Conservation (phyloP, 2,329 filamentous ascomycete species). For the Chaetoscypha palmicola region DNA sequence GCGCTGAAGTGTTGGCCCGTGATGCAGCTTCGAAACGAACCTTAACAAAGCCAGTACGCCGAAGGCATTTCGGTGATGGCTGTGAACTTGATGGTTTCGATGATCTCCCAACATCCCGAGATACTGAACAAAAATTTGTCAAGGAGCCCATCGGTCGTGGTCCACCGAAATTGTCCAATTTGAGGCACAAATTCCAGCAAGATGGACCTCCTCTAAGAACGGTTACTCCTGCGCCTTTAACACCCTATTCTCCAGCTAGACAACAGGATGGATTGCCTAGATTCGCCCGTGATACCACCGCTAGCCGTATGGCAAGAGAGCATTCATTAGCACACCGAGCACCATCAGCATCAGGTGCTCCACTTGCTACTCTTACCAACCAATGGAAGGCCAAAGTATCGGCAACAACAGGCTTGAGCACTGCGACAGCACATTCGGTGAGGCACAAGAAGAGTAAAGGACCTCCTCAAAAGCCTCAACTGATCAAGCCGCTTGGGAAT, state of each 20-base stretch:
- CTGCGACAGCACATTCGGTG: conserved; percentile 40
- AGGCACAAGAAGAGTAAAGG: conserved; percentile 50
- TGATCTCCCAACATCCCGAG: conserved; percentile 81
- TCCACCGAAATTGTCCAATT: conserved; percentile 51
- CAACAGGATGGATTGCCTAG: conserved; percentile 47
- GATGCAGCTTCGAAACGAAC: conserved; percentile 57
- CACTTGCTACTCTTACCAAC: conserved; percentile 41
- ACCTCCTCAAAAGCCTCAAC: conserved; percentile 67
- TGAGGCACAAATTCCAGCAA: conserved; percentile 51
- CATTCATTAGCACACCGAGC: conserved; percentile 53
- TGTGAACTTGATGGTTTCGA: conserved; percentile 91
- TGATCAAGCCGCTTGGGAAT: conserved; percentile 78
- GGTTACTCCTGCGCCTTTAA: conserved; percentile 46
- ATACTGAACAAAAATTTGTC: conserved; percentile 73
- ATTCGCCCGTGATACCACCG: conserved; percentile 59
- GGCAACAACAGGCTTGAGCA: conserved; percentile 36
- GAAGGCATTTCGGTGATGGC: conserved; percentile 80
- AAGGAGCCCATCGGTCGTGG: conserved; percentile 69
- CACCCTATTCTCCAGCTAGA: conserved; percentile 41
- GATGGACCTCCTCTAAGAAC: conserved; percentile 48
- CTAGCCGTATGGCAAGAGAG: conserved; percentile 59
- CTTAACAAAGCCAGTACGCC: conserved; percentile 63
- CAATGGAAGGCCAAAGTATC: conserved; percentile 33
- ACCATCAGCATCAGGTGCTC: conserved; percentile 40
- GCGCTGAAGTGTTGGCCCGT: conserved; percentile 33